These are phyloP conservation scores for Saccharomyces hybrid DNA, from an alignment of 1,139 yeast species.

Conservation along the genomic window DNA sequence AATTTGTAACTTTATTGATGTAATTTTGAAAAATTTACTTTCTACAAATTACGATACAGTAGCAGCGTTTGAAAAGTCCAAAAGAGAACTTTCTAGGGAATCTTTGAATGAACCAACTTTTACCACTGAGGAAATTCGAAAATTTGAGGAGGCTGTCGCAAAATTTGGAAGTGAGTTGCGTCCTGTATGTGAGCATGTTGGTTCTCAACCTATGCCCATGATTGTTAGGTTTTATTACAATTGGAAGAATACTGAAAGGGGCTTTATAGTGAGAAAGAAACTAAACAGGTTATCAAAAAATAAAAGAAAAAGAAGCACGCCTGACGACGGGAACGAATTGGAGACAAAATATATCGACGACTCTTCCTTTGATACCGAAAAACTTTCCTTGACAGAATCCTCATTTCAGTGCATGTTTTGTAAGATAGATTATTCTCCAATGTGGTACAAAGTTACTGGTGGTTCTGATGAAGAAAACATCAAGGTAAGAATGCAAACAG, in stretches of 20 bases:
- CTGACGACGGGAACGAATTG: conserved; percentile 7
- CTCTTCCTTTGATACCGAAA: conserved; percentile 34
- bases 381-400: conserved; percentile 14
- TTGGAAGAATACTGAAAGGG: conserved; percentile 83
- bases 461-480: conserved; percentile 56
- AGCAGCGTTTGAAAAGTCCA: conserved; percentile 38
- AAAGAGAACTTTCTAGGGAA: conserved; percentile 45
- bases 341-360: conserved; percentile 34
- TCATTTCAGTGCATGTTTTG: conserved; percentile 32
- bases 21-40: conserved; percentile 50
- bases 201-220: conserved; percentile 64
- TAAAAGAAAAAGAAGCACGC: conserved; percentile 8
- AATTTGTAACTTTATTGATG: conserved; percentile 77
- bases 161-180: conserved; percentile 73
- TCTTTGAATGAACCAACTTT: conserved; percentile 71
- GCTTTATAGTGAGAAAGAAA: conserved; percentile 65
- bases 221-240: conserved; percentile 78
- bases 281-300: conserved; percentile 59
- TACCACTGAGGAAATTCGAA: conserved; percentile 49
- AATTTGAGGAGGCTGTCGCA: conserved; percentile 71
- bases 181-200: conserved; percentile 63
- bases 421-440: conserved; percentile 27
- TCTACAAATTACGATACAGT: conserved; percentile 44
- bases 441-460: conserved; percentile 41
- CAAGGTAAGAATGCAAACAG: conserved; percentile 15